Evolutionary conservation across 805 yeast species (phyloP).

Genomic region (Maudiozyma pseudohumilis): DNA sequence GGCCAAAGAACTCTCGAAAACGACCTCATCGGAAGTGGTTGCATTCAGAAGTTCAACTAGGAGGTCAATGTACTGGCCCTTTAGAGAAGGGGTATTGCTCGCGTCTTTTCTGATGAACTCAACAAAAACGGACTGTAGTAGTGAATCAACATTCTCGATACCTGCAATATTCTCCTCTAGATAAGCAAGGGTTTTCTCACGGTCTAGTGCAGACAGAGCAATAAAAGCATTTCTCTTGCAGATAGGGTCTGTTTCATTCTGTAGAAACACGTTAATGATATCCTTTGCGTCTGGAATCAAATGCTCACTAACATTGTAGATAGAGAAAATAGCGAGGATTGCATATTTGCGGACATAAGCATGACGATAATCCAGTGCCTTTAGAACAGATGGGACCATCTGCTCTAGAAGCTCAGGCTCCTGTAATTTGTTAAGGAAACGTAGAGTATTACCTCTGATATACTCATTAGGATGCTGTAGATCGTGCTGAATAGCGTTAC

Average conservation of each 20-base stretch:
- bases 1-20: slow-evolving; percentile 86
- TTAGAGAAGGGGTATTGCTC: slow-evolving; percentile 48
- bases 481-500: slow-evolving; percentile 96
- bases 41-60: slow-evolving; percentile 64
- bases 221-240: slow-evolving; percentile 94
- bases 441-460: slow-evolving; percentile 87
- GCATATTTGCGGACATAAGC: slow-evolving; percentile 98
- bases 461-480: slow-evolving; percentile 97
- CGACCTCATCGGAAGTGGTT: slow-evolving; percentile 50
- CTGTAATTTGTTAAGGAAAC: slow-evolving; percentile 80
- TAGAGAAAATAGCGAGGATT: slow-evolving; percentile 77
- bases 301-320: slow-evolving; percentile 73
- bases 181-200: slow-evolving; percentile 76
- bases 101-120: slow-evolving; percentile 88
- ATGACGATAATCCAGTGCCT: slow-evolving; percentile 90
- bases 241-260: slow-evolving; percentile 80
- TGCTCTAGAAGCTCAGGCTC: slow-evolving; percentile 95
- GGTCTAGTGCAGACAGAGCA: slow-evolving; percentile 69
- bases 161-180: slow-evolving; percentile 58
- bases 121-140: slow-evolving; percentile 79
- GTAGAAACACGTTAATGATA: slow-evolving; percentile 59
- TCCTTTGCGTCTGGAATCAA: slow-evolving; percentile 94
- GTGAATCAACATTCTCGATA: slow-evolving; percentile 63
- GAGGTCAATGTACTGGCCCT: slow-evolving; percentile 60
- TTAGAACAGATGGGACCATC: slow-evolving; percentile 83